Base-by-base conservation (phyloP, 495 filamentous ascomycete species). In the Xylaria sp. region DNA sequence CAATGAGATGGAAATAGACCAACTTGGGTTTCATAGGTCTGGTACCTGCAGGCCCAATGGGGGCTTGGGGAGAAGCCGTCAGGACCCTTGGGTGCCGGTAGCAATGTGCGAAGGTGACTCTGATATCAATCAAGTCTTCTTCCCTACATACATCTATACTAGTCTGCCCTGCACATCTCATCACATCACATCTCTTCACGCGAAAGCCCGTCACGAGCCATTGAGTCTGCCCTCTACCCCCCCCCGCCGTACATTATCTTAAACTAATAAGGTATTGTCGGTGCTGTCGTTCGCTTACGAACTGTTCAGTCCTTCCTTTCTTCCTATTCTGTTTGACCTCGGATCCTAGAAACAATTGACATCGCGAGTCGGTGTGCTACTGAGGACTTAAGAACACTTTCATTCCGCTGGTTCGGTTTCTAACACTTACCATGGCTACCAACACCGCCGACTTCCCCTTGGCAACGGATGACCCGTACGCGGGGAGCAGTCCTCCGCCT, bases 391-490 rank as follows among this genome's bases (percentile, higher is more conserved):
- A 44, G 21, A 48, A 24, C 29, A 33, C 24, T 40, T 33, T 29
- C 4, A 40, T 24, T 66, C n/a, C 61, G 69, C 48, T 46, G 46
- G 48, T 40, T 59, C 69, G 41, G 48, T 40, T 41, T 46, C 40
- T 41, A 71, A 37, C 14, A 50, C 41, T 41, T 62, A 68, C 29
- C 64, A 78, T 77, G 77, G 71, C 74, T 7, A 68, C 73, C 26
- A 65, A 57, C 12, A 75, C 73, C 5, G 53, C 70, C 0, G 61
- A 61, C 55, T 82, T 83, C 46, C 79, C 80, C 8, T 75, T 85
- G 61, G 76, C 82, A n/a, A 81, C 80, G 12, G 80, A 82, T 41
- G 70, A 69, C 33, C 74, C 76, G 15, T 80, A 70, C 66, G 67
- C 70, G n/a, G 78, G 73, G 52, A 67, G 71, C 31, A 71, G 75